Conservation (phyloP, 2,329 filamentous ascomycete genomes). For the Trichoderma sp. region DNA sequence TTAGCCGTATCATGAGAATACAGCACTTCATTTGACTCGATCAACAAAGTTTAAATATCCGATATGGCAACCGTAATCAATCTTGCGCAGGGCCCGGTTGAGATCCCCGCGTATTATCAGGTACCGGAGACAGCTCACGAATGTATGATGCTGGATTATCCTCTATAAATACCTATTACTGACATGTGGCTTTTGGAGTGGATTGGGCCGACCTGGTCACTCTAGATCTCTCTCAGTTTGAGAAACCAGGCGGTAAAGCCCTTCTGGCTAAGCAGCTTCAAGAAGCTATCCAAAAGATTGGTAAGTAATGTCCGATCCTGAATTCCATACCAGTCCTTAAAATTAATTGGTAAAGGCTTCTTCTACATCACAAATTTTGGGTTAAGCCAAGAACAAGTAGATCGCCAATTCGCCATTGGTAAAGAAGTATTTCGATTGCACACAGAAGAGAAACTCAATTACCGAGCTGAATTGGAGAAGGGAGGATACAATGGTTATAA, state of each 20-base stretch:
- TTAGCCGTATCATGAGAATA: not conserved
- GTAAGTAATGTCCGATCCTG: not conserved
- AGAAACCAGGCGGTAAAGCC: slow-evolving; percentile 58
- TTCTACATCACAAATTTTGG: slow-evolving; percentile 68
- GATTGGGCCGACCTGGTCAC: slow-evolving; percentile 62
- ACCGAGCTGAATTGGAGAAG: slow-evolving; percentile 53
- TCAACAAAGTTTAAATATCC: not conserved
- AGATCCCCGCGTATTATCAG: slow-evolving; percentile 19
- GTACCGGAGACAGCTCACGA: slow-evolving; percentile 40
- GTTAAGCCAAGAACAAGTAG: slow-evolving; percentile 61
- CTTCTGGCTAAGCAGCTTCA: slow-evolving; percentile 57
- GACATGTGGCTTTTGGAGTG: slow-evolving; percentile 32
- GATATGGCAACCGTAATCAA: not conserved
- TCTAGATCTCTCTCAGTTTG: slow-evolving; percentile 59
- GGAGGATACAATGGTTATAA: slow-evolving; percentile 63
- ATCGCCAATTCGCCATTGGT: slow-evolving; percentile 64
- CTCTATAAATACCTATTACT: not conserved
- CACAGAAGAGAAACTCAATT: slow-evolving; percentile 62
- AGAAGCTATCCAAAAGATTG: slow-evolving; percentile 54
- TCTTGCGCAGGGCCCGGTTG: not conserved
- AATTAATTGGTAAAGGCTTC: slow-evolving; percentile 46
- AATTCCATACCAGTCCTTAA: too few relatives aligned
- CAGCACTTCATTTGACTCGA: not conserved
- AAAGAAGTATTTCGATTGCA: slow-evolving; percentile 61
- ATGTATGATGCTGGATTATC: slow-evolving; percentile 25